A percentile compares a stretch with the other conserved stretches of the same genome.
phyloP scores from a whole-genome alignment of 2,329 filamentous ascomycete genomes.

The Trichoderma koningiopsis region DNA sequence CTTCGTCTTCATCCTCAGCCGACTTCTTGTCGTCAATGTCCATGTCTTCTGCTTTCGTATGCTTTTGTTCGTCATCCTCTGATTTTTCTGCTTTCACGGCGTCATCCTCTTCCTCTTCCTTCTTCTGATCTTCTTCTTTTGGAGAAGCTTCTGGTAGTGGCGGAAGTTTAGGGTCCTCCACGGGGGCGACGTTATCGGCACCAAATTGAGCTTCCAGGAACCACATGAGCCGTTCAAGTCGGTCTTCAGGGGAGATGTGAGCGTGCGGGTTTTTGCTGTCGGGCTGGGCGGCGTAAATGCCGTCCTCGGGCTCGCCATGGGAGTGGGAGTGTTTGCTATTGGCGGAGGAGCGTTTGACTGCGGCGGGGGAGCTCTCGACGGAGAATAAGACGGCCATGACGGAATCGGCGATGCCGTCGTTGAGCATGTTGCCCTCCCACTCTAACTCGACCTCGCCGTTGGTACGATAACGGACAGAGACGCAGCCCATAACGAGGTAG shows the following conservation, averaged over 20 bases:
- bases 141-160: constrained; percentile 33
- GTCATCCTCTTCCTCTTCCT: not conserved
- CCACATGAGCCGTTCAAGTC: constrained; percentile 84
- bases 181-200: constrained; percentile 75
- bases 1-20: not conserved
- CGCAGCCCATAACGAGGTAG: constrained; percentile 85
- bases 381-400: constrained; percentile 91
- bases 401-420: constrained; percentile 96
- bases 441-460: constrained; percentile 85
- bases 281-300: constrained; percentile 47
- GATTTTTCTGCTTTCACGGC: not conserved
- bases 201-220: constrained; percentile 98
- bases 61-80: not conserved
- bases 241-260: constrained; percentile 70
- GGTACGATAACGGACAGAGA: constrained; percentile 75
- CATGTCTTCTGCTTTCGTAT: not conserved
- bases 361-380: constrained; percentile 90
- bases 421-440: constrained; percentile 98
- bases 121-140: constrained; percentile 30
- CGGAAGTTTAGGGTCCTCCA: constrained; percentile 64
- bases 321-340: constrained; percentile 38
- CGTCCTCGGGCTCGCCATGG: constrained; percentile 27
- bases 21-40: not conserved
- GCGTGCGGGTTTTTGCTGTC: constrained; percentile 68
- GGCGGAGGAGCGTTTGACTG: constrained; percentile 70